phyloP scores from a whole-genome alignment of 148 eudicot genomes.

The Persicaria tinctoria region DNA sequence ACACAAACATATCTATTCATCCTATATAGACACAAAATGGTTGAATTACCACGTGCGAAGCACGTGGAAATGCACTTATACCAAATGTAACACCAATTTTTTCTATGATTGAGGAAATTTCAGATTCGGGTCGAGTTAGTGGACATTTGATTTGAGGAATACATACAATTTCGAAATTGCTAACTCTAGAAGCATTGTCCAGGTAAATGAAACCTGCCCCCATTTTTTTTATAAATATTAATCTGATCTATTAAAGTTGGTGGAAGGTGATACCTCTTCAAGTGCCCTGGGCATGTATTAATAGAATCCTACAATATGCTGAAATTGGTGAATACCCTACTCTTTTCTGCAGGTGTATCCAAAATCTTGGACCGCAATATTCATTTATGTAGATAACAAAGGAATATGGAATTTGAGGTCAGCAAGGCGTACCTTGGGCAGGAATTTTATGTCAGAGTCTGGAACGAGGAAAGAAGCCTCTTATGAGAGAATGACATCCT shows the following conservation, averaged over 20 bases:
- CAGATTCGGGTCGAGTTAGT: constrained; percentile 43
- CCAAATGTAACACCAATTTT: neutral
- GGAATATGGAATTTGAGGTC: constrained; percentile 90
- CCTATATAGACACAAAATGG: no score
- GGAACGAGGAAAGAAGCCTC: constrained; percentile 59
- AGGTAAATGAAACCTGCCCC: constrained; percentile 17
- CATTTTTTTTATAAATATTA: no score
- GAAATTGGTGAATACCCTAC: no score
- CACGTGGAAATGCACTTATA: no score
- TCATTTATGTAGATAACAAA: constrained; percentile 64
- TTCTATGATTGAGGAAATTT: neutral
- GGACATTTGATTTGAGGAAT: constrained; percentile 31
- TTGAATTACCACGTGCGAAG: no score
- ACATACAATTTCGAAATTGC: constrained; percentile 27
- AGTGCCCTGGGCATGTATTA: neutral
- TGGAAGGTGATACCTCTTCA: neutral
- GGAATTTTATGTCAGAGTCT: constrained; percentile 51
- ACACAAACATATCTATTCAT: no score
- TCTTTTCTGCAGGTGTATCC: constrained; percentile 50
- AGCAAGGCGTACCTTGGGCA: constrained; percentile 66
- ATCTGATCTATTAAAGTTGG: neutral
- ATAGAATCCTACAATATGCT: neutral
- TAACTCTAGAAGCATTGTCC: constrained; percentile 25
- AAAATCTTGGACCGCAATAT: constrained; percentile 56
- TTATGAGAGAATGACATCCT: constrained; percentile 53